Conservation (phyloP, 768 basidiomycete species). For the Dentipellis fragilis region DNA sequence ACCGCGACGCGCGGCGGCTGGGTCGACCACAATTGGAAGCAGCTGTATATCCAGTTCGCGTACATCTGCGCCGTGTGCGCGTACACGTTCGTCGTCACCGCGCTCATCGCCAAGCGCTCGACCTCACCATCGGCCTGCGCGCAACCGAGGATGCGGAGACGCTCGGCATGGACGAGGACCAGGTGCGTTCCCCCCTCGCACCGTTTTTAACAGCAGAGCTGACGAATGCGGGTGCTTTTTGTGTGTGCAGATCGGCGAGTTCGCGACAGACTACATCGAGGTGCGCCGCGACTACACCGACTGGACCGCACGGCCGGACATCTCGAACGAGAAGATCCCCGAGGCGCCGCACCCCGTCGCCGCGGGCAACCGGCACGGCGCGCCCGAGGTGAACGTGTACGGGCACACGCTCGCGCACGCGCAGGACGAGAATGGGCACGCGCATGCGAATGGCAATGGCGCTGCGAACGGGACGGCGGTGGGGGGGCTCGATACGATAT, state of each 20-base stretch:
- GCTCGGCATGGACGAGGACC: constrained; percentile 80
- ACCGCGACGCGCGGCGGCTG: constrained; percentile 70
- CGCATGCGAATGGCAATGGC: not conserved
- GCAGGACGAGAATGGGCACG: not conserved
- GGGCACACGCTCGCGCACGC: not conserved
- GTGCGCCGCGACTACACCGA: constrained; percentile 57
- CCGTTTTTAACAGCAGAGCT: too few relatives aligned
- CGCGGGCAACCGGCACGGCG: not conserved
- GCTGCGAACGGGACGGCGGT: not conserved
- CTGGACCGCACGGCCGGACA: constrained; percentile 30
- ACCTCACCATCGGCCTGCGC: constrained; percentile 74
- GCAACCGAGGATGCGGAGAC: constrained; percentile 56
- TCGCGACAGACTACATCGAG: constrained; percentile 46
- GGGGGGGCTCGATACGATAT: too few relatives aligned
- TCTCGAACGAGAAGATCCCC: not conserved
- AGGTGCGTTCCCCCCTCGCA: constrained; percentile 33
- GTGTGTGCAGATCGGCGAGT: constrained; percentile 42
- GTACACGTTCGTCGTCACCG: constrained; percentile 72
- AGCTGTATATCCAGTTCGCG: constrained; percentile 78
- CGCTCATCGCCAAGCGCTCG: constrained; percentile 80
- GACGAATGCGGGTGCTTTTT: not conserved
- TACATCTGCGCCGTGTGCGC: constrained; percentile 74
- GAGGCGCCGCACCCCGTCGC: not conserved
- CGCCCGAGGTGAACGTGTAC: not conserved
- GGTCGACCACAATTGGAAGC: constrained; percentile 73